These are phyloP conservation scores for Paecilomyces formosus DNA, from an alignment of 2,329 filamentous ascomycete species.

Conservation along the genomic window DNA sequence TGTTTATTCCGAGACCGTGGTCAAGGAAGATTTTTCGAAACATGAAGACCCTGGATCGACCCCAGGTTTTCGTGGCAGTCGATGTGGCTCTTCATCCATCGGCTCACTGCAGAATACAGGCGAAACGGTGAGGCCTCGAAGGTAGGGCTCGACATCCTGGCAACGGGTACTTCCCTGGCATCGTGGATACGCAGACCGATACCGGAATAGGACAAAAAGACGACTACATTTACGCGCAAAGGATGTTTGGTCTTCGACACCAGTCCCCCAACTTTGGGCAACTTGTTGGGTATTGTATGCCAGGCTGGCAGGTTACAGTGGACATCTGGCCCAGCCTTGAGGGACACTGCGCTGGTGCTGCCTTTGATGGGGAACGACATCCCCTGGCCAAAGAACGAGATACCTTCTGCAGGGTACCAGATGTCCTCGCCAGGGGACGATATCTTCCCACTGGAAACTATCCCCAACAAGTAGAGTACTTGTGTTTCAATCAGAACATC, in stretches of 20 bases:
- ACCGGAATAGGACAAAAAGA: background rate
- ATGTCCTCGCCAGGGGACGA: too few relatives aligned
- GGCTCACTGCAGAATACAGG: background rate
- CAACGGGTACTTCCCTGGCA: background rate
- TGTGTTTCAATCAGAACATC: background rate
- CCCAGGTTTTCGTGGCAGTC: background rate
- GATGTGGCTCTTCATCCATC: background rate
- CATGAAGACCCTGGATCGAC: background rate
- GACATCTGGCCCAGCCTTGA: background rate
- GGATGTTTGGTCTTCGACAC: background rate
- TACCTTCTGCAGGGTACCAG: background rate
- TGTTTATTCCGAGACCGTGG: background rate
- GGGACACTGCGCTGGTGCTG: background rate
- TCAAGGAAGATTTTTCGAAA: background rate
- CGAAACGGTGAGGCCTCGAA: constrained; percentile 1
- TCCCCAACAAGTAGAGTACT: background rate
- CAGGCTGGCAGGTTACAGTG: background rate
- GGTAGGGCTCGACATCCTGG: background rate
- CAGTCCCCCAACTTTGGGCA: background rate
- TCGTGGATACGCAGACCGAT: background rate
- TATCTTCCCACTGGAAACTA: background rate
- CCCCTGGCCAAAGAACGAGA: background rate
- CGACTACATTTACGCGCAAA: background rate
- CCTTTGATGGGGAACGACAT: background rate
- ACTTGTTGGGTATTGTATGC: background rate